phyloP scores from a whole-genome alignment of 2,329 filamentous ascomycete genomes.

The Pyrenophora seminiperda region DNA sequence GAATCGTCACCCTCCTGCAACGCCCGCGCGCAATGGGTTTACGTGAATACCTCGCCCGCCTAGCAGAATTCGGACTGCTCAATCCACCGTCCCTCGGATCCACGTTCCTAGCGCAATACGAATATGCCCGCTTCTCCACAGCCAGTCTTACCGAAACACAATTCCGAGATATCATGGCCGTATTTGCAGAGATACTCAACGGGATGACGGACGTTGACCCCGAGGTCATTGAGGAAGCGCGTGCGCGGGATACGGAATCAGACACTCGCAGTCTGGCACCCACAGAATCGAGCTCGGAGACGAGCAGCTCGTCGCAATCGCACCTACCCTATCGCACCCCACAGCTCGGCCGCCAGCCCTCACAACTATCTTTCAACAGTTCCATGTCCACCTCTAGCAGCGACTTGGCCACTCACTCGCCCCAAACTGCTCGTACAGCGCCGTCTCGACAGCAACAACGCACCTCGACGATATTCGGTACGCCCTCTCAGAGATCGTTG shows the following conservation, averaged over 20 bases:
- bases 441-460: slow-evolving; percentile 32
- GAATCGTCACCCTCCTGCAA: slow-evolving; percentile 73
- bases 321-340: slow-evolving; percentile 37
- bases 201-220: slow-evolving; percentile 71
- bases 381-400: slow-evolving; percentile 16
- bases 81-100: slow-evolving; percentile 55
- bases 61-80: slow-evolving; percentile 70
- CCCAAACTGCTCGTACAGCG: slow-evolving; percentile 40
- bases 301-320: slow-evolving; percentile 30
- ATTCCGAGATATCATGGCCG: slow-evolving; percentile 80
- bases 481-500: slow-evolving; percentile 32
- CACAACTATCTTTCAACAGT: slow-evolving; percentile 27
- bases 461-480: slow-evolving; percentile 28
- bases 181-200: slow-evolving; percentile 80
- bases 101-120: slow-evolving; percentile 76
- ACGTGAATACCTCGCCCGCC: slow-evolving; percentile 76
- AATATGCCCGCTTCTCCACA: slow-evolving; percentile 81
- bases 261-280: slow-evolving; percentile 44
- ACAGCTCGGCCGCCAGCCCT: slow-evolving; percentile 27
- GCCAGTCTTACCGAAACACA: slow-evolving; percentile 68
- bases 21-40: slow-evolving; percentile 73
- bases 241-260: slow-evolving; percentile 31
- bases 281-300: slow-evolving; percentile 30
- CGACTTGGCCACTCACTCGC: slow-evolving; percentile 21
- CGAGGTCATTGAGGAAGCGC: slow-evolving; percentile 55